A percentile compares a stretch with the other conserved stretches of the same genome.
These are phyloP conservation scores for Penicillium sp. DNA, from an alignment of 2,329 filamentous ascomycete species.

Conservation along the genomic window DNA sequence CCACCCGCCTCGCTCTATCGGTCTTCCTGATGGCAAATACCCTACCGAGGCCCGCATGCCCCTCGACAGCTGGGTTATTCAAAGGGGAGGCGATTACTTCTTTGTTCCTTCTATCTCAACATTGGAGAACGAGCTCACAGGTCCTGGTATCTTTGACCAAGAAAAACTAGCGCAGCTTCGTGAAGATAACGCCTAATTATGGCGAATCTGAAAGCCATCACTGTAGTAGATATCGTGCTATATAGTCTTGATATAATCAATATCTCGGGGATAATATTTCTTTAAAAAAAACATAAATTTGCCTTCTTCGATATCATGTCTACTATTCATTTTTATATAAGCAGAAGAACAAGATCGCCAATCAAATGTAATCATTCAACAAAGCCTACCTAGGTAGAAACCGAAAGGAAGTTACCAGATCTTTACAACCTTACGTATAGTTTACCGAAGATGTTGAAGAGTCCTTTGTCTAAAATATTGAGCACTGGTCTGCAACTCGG, in stretches of 20 bases:
- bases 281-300: not conserved
- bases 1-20: slow-evolving; percentile 15
- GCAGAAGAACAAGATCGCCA: not conserved
- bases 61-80: slow-evolving; percentile 39
- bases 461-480: too few relatives aligned
- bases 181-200: not conserved
- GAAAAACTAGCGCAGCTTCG: not conserved
- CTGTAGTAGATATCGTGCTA: not conserved
- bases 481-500: not conserved
- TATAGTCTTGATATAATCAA: not conserved
- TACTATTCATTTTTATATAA: not conserved
- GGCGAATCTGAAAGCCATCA: not conserved
- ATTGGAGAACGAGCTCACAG: slow-evolving; percentile 2
- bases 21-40: slow-evolving; percentile 17
- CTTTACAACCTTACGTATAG: too few relatives aligned
- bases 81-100: slow-evolving; percentile 48
- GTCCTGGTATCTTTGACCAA: slow-evolving; percentile 3
- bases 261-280: too few relatives aligned
- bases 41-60: slow-evolving; percentile 20
- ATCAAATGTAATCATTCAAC: not conserved
- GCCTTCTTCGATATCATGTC: not conserved
- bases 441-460: too few relatives aligned
- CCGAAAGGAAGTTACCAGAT: not conserved
- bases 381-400: not conserved
- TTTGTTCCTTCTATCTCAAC: slow-evolving; percentile 45